Evolutionary conservation across 257 asterid genomes (phyloP), one percentile per base, ranked within the genome.

Genomic region (Rauvolfia tetraphylla): DNA sequence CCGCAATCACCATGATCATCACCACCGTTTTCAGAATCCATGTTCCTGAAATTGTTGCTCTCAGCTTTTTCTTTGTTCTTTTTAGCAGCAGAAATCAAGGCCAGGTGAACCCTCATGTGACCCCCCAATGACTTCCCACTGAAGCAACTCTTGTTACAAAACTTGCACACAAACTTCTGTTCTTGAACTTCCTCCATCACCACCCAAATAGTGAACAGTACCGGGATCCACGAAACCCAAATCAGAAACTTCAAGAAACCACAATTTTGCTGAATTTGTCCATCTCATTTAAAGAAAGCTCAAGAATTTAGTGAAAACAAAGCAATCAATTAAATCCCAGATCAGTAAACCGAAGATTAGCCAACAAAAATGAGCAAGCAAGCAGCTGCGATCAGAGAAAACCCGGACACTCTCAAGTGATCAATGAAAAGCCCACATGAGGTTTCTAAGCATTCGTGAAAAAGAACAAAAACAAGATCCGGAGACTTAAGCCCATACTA

Each of bases 71-170:
- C 75, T 62, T 83, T 75, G 8, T 78, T 86, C 41, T 84, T 86
- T 75, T 79, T 92, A 9, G 92, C 86, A 78, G 98, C 93, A 62
- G 93, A 65, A 79, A 90, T 87, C 77, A 72, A 72, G 27, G 91
- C 83, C 29, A 89, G 76, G 81, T 95, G 99, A 71, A 84, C 59
- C 88, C 97, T 85, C 99, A 91, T 90, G 84, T 95, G 99, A 33
- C 99, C 98, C 18, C 99, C 98, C 85, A 95, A 76, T 42, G 99
- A 91, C 84, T 84, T 91, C 68, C 97, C 98, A 76, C 85, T 95
- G 0, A 68, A 82, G 86, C 95, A 95, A 63, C 63, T 59, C 78
- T 89, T 89, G 86, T 75, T 80, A 83, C 99, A 93, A 54, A 86
- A 88, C 84, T 82, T 93, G 96, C 99, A 95, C 2, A 79, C 39